These are phyloP conservation scores for Collybia sordida DNA, from an alignment of 768 basidiomycete species.

Conservation along the genomic window DNA sequence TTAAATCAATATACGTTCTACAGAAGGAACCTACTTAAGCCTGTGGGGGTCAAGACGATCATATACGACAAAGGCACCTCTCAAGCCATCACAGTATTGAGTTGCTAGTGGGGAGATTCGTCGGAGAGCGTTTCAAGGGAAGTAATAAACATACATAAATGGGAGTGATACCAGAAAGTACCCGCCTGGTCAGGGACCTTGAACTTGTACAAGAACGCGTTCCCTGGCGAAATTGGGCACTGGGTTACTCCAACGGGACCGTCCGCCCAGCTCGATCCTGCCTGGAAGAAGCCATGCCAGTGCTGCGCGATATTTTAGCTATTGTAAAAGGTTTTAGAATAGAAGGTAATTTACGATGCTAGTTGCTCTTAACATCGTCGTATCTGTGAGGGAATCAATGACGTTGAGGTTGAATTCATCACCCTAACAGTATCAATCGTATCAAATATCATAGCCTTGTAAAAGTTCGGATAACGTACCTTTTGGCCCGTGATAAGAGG, in stretches of 20 bases:
- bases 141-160: slow-evolving; percentile 24
- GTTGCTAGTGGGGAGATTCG: slow-evolving; percentile 9
- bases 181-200: slow-evolving; percentile 22
- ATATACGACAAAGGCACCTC: slow-evolving; percentile 37
- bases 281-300: slow-evolving; percentile 54
- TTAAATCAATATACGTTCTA: too few relatives aligned
- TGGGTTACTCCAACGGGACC: slow-evolving; percentile 43
- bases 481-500: slow-evolving; percentile 24
- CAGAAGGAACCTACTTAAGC: slow-evolving; percentile 15
- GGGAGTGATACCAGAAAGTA: slow-evolving; percentile 39
- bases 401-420: slow-evolving; percentile 43
- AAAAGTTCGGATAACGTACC: slow-evolving; percentile 9
- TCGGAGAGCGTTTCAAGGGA: background rate
- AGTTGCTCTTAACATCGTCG: slow-evolving; percentile 25
- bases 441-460: too few relatives aligned
- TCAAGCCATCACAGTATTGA: slow-evolving; percentile 44
- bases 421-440: slow-evolving; percentile 20
- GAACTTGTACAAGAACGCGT: slow-evolving; percentile 46
- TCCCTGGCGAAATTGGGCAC: slow-evolving; percentile 42
- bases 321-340: background rate
- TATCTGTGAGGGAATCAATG: slow-evolving; percentile 41
- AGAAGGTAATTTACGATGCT: slow-evolving; percentile 25
- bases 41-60: slow-evolving; percentile 29
- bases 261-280: slow-evolving; percentile 41
- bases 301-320: slow-evolving; percentile 27